Evolutionary conservation across 2,329 filamentous ascomycete genomes (phyloP), one percentile per base, ranked within the genome.

Genomic region (Hypoxylon sp.): DNA sequence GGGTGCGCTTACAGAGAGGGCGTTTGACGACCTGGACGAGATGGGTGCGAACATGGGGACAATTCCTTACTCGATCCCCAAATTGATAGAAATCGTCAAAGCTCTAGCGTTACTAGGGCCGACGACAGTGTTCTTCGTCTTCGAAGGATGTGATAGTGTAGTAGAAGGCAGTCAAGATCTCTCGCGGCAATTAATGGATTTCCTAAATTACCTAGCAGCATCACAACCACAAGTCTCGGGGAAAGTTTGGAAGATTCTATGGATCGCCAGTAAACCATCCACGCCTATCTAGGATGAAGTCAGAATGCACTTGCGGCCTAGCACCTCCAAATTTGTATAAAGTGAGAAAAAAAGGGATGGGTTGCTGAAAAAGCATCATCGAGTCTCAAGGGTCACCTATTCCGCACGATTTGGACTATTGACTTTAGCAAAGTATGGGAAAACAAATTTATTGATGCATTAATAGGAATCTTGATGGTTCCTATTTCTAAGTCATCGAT

Each of bases 171-270:
- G 29, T 29, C n/a, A 22, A 9, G 44, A 58, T 11, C 10, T 50
- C 8, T 5, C 4, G 11, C 5, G 14, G 5, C 42, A 24, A n/a
- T 24, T 58, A 8, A 10, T 3, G 3, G 4, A 17, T 26, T 39
- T 58, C 3, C 22, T 58, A n/a, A 3, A 1, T 13, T 39, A 17
- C 6, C 14, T 58, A 9, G 19, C 19, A 22, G 3, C 14, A 50
- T 3, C 39, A 19, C 17, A 44, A 44, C 14, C 39, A 10, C 8
- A 44, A 22, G 17, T 22, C 17, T 24, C 31, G 1, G 14, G 3
- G 5, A 39, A 9, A n/a, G 6, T n/a, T 19, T 33, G 55, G 31
- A 58, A 50, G 31, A 58, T 47, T 24, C 22, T 58, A 29, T 58
- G 44, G 44, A 39, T 50, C 11, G 22, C 13, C 13, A 17, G 10